These are phyloP conservation scores for Fraxinus pennsylvanica DNA, from an alignment of 257 asterid species.

Conservation along the genomic window DNA sequence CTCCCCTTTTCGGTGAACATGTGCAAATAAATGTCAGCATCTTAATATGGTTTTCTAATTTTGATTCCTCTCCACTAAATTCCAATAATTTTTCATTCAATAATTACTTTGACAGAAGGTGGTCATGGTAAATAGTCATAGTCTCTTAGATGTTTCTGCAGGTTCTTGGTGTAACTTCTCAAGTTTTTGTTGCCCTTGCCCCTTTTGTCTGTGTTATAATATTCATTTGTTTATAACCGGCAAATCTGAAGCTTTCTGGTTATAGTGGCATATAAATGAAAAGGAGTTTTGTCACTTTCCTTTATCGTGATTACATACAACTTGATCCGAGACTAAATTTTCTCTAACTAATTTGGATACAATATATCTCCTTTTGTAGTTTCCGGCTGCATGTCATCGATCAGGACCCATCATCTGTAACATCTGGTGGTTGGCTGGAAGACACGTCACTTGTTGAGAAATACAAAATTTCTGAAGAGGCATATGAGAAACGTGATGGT, in stretches of 20 bases:
- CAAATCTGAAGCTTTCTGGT: not conserved
- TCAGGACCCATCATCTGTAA: constrained; percentile 86
- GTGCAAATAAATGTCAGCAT: not conserved
- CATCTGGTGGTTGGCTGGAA: constrained; percentile 99
- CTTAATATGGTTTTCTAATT: not conserved
- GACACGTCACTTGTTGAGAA: constrained; percentile 95
- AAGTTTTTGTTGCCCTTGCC: not conserved
- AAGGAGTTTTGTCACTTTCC: not conserved
- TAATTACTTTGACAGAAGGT: not conserved
- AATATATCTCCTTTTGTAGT: constrained; percentile 39
- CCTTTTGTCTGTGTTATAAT: not conserved
- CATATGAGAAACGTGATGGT: constrained; percentile 84
- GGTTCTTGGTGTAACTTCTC: not conserved
- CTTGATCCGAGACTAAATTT: not conserved
- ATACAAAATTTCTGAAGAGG: constrained; percentile 91
- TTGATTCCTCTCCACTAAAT: not conserved
- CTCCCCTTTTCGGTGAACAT: not conserved
- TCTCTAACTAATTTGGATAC: not conserved
- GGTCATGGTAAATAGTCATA: not conserved
- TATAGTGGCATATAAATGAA: not conserved
- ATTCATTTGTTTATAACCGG: not conserved
- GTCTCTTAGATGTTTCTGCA: not conserved
- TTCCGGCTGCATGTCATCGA: constrained; percentile 79
- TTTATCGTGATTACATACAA: not conserved
- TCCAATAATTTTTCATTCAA: not conserved